phyloP scores from a whole-genome alignment of 176 grass and related monocot species.

The Dendrocalamus sinicus region DNA sequence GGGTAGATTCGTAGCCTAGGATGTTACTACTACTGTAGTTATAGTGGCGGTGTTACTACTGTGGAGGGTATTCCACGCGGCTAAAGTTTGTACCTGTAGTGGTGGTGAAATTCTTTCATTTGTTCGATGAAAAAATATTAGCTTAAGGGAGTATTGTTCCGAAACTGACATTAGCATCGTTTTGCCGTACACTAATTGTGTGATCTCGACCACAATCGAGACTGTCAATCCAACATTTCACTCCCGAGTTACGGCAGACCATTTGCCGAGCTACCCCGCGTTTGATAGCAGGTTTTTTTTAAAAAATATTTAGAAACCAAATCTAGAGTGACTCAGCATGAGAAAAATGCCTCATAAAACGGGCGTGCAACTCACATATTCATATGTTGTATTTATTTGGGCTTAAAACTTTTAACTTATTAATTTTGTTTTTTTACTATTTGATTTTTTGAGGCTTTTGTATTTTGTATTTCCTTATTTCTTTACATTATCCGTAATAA shows the following conservation, averaged over 20 bases:
- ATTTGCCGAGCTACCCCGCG: no score
- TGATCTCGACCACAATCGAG: background rate
- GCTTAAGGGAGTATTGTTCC: background rate
- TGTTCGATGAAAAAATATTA: conserved; percentile 69
- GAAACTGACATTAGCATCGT: background rate
- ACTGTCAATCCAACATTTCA: background rate
- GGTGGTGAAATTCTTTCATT: conserved; percentile 80
- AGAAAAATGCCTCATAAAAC: no score
- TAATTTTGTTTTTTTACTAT: no score
- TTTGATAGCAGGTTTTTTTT: background rate
- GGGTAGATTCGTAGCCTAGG: conserved; percentile 53
- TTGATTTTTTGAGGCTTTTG: no score
- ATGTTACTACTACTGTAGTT: background rate
- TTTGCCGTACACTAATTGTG: background rate
- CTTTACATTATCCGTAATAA: no score
- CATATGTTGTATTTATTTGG: no score
- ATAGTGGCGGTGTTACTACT: background rate
- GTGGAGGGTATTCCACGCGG: conserved; percentile 47
- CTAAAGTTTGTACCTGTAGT: conserved; percentile 16
- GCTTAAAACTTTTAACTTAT: no score
- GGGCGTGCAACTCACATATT: no score
- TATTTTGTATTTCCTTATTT: no score
- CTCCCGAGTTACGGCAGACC: background rate
- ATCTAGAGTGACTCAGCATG: no score
- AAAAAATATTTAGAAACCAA: no score